Percentiles rank a stretch among this genome's conserved stretches.
These are phyloP conservation scores for Trichoderma sp. DNA, from an alignment of 2,329 filamentous ascomycete genomes.

Conservation along the genomic window DNA sequence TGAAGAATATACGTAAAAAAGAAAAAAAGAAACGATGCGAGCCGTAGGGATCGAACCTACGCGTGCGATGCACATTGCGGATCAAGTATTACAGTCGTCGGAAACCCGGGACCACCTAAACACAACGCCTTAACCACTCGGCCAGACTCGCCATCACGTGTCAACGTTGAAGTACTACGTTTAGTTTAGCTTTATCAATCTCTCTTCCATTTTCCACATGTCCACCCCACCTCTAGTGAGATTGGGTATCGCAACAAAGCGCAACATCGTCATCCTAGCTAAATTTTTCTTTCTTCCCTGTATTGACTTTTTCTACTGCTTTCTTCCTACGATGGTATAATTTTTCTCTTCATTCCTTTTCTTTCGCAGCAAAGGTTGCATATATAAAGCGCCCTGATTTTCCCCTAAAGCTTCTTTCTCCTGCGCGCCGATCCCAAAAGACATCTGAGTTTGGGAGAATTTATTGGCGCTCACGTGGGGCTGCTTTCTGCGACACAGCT, in stretches of 20 bases:
- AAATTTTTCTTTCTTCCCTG: not conserved
- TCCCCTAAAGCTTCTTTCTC: not conserved
- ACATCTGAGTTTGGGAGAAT: not conserved
- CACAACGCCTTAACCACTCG: conserved; percentile 62
- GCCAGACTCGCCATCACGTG: conserved; percentile 47
- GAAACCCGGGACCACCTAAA: conserved; percentile 48
- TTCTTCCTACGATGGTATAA: not conserved
- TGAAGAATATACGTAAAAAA: too few species aligned
- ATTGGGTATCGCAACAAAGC: not conserved
- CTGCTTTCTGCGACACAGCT: not conserved
- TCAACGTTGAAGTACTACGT: not conserved
- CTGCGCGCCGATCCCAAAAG: not conserved
- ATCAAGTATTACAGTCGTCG: conserved; percentile 35
- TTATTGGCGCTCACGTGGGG: not conserved
- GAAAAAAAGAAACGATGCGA: conserved; percentile 40
- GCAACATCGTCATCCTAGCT: not conserved
- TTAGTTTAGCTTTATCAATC: not conserved
- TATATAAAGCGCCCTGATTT: not conserved
- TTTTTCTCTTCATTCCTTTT: not conserved
- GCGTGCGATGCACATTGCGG: conserved; percentile 50
- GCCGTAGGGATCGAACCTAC: conserved; percentile 58
- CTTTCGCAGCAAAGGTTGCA: not conserved
- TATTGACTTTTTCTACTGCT: not conserved
- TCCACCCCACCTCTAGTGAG: conserved; percentile 1
- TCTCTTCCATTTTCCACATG: not conserved